Percentiles rank a stretch among this genome's conserved stretches.
Conservation (phyloP, 2,329 filamentous ascomycete species). For the Penicillium sp. region DNA sequence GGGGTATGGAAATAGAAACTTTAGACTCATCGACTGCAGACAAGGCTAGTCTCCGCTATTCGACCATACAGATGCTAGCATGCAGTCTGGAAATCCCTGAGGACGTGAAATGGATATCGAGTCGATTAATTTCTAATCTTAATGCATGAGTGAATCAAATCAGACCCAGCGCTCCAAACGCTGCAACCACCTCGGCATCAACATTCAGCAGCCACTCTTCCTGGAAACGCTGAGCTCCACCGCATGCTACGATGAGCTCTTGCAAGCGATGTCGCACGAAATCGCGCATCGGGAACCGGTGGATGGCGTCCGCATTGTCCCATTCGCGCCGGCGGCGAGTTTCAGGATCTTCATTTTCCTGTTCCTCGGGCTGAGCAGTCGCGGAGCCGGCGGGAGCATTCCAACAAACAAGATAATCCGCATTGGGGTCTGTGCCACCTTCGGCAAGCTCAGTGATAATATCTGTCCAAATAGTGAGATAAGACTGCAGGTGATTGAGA, state of each 20-base stretch:
- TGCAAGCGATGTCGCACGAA: conserved; percentile 40
- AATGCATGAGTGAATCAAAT: conserved; percentile 16
- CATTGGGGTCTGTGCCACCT: conserved; percentile 33
- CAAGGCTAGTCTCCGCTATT: background rate
- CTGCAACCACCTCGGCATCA: conserved; percentile 37
- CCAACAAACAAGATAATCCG: conserved; percentile 41
- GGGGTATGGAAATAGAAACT: background rate
- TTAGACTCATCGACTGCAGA: background rate
- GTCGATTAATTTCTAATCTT: background rate
- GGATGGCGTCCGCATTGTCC: conserved; percentile 37
- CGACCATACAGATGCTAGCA: background rate
- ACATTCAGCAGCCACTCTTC: conserved; percentile 41
- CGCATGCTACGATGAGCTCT: conserved; percentile 35
- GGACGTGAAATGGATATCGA: background rate
- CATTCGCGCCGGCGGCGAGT: conserved; percentile 36
- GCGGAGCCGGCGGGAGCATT: conserved; percentile 20
- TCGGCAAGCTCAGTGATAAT: conserved; percentile 42
- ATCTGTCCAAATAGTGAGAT: conserved; percentile 44
- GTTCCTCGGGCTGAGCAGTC: conserved; percentile 28
- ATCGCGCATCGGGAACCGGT: conserved; percentile 41
- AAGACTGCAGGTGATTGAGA: conserved; percentile 41
- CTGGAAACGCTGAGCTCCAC: conserved; percentile 39
- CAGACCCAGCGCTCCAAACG: conserved; percentile 35
- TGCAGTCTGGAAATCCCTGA: background rate
- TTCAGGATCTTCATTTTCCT: conserved; percentile 37